Percentiles rank a stretch among this genome's conserved stretches.
These are phyloP conservation scores for Pythium sp. DNA, from an alignment of 352 stramenopile genomes.

Conservation along the genomic window DNA sequence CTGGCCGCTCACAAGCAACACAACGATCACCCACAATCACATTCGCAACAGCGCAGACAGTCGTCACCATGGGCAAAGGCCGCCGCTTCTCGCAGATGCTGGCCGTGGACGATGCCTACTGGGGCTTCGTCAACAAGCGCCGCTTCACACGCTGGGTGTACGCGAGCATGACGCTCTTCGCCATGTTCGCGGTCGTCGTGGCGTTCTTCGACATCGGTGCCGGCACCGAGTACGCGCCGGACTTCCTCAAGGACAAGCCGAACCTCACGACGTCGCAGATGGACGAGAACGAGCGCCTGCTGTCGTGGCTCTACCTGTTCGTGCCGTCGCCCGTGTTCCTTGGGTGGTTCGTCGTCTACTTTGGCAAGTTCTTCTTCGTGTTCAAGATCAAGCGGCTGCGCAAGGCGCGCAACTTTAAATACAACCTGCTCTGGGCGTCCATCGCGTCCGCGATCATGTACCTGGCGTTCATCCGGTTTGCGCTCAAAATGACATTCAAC, in stretches of 20 bases:
- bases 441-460: conserved; percentile 55
- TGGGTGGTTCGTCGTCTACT: conserved; percentile 77
- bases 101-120: conserved; percentile 71
- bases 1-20: background rate
- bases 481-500: conserved; percentile 63
- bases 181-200: conserved; percentile 73
- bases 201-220: conserved; percentile 69
- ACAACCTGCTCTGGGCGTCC: conserved; percentile 73
- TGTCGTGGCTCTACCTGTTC: conserved; percentile 75
- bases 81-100: conserved; percentile 67
- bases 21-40: background rate
- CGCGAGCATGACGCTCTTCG: conserved; percentile 68
- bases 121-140: conserved; percentile 72
- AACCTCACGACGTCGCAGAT: conserved; percentile 50
- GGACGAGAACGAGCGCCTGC: conserved; percentile 69
- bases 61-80: conserved; percentile 50
- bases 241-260: conserved; percentile 43
- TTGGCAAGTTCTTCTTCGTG: conserved; percentile 78
- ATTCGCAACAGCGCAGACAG: background rate
- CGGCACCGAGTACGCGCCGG: conserved; percentile 45
- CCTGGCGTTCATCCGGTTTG: conserved; percentile 41
- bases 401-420: conserved; percentile 79
- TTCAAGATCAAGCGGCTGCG: conserved; percentile 74
- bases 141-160: conserved; percentile 76
- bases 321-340: conserved; percentile 66